Conservation (phyloP, 2,329 filamentous ascomycete species). For the Ophiobolus disseminans region DNA sequence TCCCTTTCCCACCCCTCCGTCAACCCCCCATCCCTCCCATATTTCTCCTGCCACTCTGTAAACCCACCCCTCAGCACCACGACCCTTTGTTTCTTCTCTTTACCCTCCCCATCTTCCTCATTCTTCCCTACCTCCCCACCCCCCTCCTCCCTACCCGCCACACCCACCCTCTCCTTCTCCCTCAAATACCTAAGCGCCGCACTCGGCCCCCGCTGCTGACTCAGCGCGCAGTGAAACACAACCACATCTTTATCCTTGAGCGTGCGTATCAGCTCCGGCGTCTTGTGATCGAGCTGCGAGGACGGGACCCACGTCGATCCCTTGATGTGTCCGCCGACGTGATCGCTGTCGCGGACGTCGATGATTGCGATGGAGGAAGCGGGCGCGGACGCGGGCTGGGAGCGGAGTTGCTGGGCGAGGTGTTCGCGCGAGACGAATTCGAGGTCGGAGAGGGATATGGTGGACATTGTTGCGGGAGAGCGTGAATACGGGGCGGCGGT, state of each 20-base stretch:
- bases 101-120: constrained; percentile 31
- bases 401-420: constrained; percentile 59
- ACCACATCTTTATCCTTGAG: constrained; percentile 81
- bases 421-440: constrained; percentile 70
- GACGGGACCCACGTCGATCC: constrained; percentile 79
- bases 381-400: constrained; percentile 28
- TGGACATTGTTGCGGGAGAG: constrained; percentile 33
- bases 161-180: constrained; percentile 65
- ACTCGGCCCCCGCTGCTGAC: constrained; percentile 85
- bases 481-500: constrained; percentile 4
- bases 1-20: constrained; percentile 87
- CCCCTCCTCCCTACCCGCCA: constrained; percentile 23
- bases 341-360: constrained; percentile 90
- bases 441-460: constrained; percentile 67
- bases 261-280: constrained; percentile 82
- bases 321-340: constrained; percentile 88
- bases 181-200: constrained; percentile 82
- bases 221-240: constrained; percentile 92
- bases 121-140: constrained; percentile 22
- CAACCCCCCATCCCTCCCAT: constrained; percentile 77
- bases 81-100: constrained; percentile 68
- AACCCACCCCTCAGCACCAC: constrained; percentile 86
- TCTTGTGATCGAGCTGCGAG: constrained; percentile 72
- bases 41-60: constrained; percentile 83
- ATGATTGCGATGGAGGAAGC: constrained; percentile 65